Conservation (phyloP, 2,329 filamentous ascomycete species). For the Saccharata proteae region DNA sequence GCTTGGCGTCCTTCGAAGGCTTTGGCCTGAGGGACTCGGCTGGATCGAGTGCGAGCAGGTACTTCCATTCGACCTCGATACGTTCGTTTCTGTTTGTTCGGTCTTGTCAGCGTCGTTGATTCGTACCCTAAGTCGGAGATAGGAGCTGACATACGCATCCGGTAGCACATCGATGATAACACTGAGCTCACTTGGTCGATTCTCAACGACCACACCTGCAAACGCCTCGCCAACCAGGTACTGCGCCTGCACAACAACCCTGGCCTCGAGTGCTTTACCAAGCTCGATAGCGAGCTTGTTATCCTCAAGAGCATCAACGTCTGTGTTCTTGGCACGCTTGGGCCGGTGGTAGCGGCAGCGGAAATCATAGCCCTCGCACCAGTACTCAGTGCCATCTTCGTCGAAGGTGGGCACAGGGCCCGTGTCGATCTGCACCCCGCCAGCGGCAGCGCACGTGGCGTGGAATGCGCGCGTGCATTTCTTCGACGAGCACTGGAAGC, state of each 20-base stretch:
- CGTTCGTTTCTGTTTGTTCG: slow-evolving; percentile 36
- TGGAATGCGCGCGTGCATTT: slow-evolving; percentile 93
- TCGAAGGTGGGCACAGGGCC: slow-evolving; percentile 76
- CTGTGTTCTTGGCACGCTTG: slow-evolving; percentile 67
- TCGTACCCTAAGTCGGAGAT: not conserved
- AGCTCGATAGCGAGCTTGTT: slow-evolving; percentile 56
- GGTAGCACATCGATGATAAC: slow-evolving; percentile 75
- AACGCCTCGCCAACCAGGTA: slow-evolving; percentile 77
- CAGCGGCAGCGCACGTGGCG: slow-evolving; percentile 83
- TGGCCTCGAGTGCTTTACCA: slow-evolving; percentile 54
- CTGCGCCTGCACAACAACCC: slow-evolving; percentile 80
- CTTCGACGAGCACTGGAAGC: slow-evolving; percentile 91
- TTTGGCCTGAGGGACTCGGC: slow-evolving; percentile 61
- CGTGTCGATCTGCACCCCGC: slow-evolving; percentile 83
- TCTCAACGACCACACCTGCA: slow-evolving; percentile 78
- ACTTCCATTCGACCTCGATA: slow-evolving; percentile 75
- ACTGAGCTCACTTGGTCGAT: slow-evolving; percentile 60
- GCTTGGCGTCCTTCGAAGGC: slow-evolving; percentile 59
- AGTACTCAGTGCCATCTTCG: slow-evolving; percentile 85
- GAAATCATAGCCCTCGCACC: slow-evolving; percentile 82
- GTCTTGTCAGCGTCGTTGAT: slow-evolving; percentile 30
- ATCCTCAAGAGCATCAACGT: slow-evolving; percentile 56
- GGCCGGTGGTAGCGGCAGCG: slow-evolving; percentile 88
- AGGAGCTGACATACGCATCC: slow-evolving; percentile 51
- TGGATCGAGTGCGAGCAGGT: slow-evolving; percentile 60